Conservation (phyloP, 192 early-diverging fungal species). For the Hyaloraphidium curvatum region DNA sequence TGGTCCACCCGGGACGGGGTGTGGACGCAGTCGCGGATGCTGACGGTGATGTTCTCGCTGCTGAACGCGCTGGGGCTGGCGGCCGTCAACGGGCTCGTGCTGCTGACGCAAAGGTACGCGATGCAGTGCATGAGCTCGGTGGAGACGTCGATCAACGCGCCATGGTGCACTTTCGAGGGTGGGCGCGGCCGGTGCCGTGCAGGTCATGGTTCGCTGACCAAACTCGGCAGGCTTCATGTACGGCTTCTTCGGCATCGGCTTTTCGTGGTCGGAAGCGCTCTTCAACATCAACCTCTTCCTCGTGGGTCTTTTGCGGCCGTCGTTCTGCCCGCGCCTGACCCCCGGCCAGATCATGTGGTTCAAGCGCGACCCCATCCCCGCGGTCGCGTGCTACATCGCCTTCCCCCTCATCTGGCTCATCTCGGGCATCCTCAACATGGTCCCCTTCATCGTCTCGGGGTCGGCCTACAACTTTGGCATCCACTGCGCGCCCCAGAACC, state of each 20-base stretch:
- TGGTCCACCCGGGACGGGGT: no score
- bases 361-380: constrained; percentile 1
- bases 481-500: no score
- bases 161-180: neutral
- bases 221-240: neutral
- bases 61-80: no score
- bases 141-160: neutral
- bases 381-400: neutral
- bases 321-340: neutral
- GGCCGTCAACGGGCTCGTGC: no score
- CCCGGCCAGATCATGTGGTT: neutral
- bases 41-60: neutral
- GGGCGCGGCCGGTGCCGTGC: no score
- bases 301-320: no score
- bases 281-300: constrained; percentile 3
- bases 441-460: neutral
- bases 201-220: no score
- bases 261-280: neutral
- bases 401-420: neutral
- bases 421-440: neutral
- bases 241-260: neutral
- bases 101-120: neutral
- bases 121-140: neutral
- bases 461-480: no score
- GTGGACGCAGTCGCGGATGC: no score